phyloP scores from a whole-genome alignment of 2,329 filamentous ascomycete genomes.

The Trichothecium sympodiale region DNA sequence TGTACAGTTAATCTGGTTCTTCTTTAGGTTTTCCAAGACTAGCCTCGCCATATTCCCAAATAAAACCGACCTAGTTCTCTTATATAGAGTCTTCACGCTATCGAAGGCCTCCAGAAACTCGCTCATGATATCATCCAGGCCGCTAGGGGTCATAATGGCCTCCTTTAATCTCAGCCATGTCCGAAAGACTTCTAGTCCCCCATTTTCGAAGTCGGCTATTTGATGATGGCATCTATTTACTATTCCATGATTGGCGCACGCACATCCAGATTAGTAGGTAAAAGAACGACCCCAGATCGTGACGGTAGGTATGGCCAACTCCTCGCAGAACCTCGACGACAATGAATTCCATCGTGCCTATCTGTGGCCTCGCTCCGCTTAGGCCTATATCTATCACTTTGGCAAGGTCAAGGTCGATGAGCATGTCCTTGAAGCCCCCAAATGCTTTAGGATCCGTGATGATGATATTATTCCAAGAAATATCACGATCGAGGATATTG shows the following conservation, averaged over 20 bases:
- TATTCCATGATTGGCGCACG: conserved; percentile 5
- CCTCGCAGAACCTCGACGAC: conserved; percentile 20
- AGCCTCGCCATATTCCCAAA: too few relatives aligned
- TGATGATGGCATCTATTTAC: conserved; percentile 1
- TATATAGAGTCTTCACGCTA: too few relatives aligned
- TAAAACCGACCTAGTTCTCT: too few relatives aligned
- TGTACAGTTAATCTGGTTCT: too few relatives aligned
- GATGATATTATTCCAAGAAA: conserved; percentile 26
- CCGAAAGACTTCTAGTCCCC: conserved; percentile 5
- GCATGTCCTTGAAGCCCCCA: conserved; percentile 13
- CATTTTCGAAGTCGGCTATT: conserved; percentile 4
- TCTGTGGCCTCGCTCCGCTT: conserved; percentile 13
- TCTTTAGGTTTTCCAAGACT: too few relatives aligned
- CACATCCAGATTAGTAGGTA: conserved; percentile 6
- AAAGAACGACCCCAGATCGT: conserved; percentile 10
- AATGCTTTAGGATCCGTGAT: conserved; percentile 13
- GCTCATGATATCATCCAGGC: too few relatives aligned
- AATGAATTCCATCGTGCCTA: conserved; percentile 22
- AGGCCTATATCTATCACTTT: conserved; percentile 13
- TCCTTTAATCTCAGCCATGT: conserved; percentile 4
- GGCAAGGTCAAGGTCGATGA: conserved; percentile 22
- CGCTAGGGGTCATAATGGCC: too few relatives aligned
- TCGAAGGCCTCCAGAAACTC: too few relatives aligned
- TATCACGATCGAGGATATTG: conserved; percentile 23
- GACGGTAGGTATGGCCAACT: conserved; percentile 4